Evolutionary conservation across 1,139 yeast genomes (phyloP).

Genomic region (Pichia inconspicua): DNA sequence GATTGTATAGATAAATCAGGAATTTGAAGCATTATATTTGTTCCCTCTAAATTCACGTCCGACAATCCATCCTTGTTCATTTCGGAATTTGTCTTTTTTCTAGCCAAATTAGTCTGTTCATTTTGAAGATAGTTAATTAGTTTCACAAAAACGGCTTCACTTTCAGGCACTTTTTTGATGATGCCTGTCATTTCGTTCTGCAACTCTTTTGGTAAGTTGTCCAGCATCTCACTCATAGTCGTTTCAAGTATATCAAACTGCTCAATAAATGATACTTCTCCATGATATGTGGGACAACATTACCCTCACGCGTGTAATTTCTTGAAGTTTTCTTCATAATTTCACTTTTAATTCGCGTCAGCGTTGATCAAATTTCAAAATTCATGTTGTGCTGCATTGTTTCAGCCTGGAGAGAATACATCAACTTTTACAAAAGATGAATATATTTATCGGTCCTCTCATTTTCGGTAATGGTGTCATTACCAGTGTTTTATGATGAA

Average conservation of each 20-base stretch:
- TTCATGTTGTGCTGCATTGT: too few species aligned
- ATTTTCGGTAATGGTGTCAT: background rate
- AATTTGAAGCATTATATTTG: conserved; percentile 37
- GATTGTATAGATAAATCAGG: conserved; percentile 43
- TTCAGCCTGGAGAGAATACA: too few species aligned
- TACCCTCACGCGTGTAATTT: too few species aligned
- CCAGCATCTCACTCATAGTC: background rate
- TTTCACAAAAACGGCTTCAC: conserved; percentile 26
- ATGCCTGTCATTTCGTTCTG: conserved; percentile 23
- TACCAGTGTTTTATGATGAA: conserved; percentile 43
- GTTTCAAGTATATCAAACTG: too few species aligned
- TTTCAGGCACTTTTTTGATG: conserved; percentile 23
- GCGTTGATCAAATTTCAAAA: too few species aligned
- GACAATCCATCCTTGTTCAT: background rate
- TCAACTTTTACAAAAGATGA: too few species aligned
- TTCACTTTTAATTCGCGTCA: too few species aligned
- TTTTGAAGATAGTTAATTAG: conserved; percentile 23
- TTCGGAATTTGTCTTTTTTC: conserved; percentile 10
- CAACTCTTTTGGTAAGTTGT: conserved; percentile 12
- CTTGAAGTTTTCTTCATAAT: too few species aligned
- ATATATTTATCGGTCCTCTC: too few species aligned
- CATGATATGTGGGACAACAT: too few species aligned
- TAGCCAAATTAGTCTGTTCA: conserved; percentile 7
- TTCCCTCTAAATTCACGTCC: conserved; percentile 23
- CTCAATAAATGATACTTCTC: too few species aligned